Conservation (phyloP, 768 basidiomycete genomes). For the Podaxis sp. region DNA sequence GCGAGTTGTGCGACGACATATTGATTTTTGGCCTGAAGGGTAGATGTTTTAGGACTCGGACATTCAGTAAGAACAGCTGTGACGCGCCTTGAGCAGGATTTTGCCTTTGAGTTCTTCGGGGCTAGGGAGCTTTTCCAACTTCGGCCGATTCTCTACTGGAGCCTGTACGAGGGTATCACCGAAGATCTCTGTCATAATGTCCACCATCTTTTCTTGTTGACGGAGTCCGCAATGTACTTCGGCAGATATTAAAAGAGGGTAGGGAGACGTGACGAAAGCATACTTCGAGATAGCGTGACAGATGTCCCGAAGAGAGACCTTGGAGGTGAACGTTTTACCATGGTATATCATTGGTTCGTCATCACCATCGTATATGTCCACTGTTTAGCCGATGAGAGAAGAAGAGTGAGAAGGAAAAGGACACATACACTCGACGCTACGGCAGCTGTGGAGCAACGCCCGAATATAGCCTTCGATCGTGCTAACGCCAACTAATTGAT, state of each 20-base stretch:
- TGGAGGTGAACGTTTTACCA: conserved; percentile 84
- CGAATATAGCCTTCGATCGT: conserved; percentile 93
- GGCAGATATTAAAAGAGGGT: conserved; percentile 90
- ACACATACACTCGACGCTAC: conserved; percentile 87
- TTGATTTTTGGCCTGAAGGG: conserved; percentile 67
- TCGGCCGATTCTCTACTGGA: conserved; percentile 40
- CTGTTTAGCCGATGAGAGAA: conserved; percentile 36
- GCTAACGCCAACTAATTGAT: conserved; percentile 84
- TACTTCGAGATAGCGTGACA: conserved; percentile 86
- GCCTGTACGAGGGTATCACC: conserved; percentile 40
- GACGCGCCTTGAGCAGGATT: conserved; percentile 77
- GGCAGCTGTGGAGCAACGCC: conserved; percentile 82
- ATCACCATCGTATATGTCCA: conserved; percentile 92
- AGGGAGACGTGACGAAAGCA: conserved; percentile 86
- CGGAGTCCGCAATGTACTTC: conserved; percentile 82
- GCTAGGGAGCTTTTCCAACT: conserved; percentile 67
- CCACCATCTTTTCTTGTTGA: conserved; percentile 78
- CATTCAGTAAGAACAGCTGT: neutral
- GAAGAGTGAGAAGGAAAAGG: neutral
- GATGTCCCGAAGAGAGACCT: conserved; percentile 76
- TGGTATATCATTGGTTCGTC: conserved; percentile 84
- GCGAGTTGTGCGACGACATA: conserved; percentile 79
- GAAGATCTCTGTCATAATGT: conserved; percentile 62
- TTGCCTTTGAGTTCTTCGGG: conserved; percentile 78
- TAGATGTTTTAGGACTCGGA: neutral